These are phyloP conservation scores for Neurospora tetrasperma DNA, from an alignment of 495 filamentous ascomycete genomes.

Conservation along the genomic window DNA sequence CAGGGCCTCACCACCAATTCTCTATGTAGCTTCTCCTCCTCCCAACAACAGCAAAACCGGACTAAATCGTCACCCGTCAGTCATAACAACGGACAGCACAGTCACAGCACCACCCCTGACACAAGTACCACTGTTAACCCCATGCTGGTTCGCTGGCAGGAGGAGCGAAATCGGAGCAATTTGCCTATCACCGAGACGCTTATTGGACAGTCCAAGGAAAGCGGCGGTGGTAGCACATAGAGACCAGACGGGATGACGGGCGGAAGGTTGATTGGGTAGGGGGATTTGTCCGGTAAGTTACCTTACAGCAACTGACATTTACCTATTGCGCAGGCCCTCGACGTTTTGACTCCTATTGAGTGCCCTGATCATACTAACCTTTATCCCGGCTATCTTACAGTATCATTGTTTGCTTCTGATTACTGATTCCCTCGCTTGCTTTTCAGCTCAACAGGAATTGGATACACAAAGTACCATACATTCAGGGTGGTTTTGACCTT, in stretches of 20 bases:
- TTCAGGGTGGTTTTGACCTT: neutral
- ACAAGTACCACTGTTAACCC: constrained; percentile 2
- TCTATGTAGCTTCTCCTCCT: neutral
- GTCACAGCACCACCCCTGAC: neutral
- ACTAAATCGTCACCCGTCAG: constrained; percentile 1
- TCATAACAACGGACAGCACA: neutral
- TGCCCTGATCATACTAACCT: neutral
- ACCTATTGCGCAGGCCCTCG: neutral
- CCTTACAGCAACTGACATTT: neutral
- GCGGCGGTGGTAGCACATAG: neutral
- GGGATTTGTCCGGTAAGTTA: neutral
- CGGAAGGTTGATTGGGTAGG: neutral
- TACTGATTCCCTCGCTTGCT: neutral
- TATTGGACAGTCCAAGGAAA: neutral
- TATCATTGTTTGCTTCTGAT: neutral
- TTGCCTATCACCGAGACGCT: constrained; percentile 31
- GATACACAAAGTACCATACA: neutral
- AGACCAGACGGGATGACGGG: neutral
- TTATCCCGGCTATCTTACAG: neutral
- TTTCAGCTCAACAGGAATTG: neutral
- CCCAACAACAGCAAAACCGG: neutral
- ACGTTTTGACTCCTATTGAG: neutral
- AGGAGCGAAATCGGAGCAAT: constrained; percentile 24
- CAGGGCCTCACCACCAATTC: neutral
- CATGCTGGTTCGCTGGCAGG: constrained; percentile 30